Evolutionary conservation across 345 rosid species (phyloP), one percentile per base, ranked within the genome.

Genomic region (Dipteronia sinensis): DNA sequence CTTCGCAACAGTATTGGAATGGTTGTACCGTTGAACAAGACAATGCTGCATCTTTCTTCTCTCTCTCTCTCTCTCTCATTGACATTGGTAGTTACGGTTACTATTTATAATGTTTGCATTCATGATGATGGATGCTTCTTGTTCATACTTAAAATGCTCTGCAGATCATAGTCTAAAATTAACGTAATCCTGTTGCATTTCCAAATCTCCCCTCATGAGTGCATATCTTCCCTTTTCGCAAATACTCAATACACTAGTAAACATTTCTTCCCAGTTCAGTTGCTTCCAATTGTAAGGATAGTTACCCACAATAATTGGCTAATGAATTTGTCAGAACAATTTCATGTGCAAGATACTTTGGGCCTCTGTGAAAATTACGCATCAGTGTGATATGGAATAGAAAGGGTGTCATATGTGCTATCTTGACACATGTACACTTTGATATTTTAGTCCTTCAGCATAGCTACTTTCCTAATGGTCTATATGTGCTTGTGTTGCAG

Each of bases 401-500:
- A 67, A 4, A 11, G 23, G 58, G 44, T 17, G 67, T 19, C 67
- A 59, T 62, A 27, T 46, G 49, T 76, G 22, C 53, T 23, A 51
- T 17, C 49, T 65, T 67, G 15, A 15, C 69, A 51, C 27, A 13
- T n/a, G 15, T 8, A 19, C 71, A 27, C 20, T 34, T 59, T 10
- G n/a, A 61, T 23, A 58, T 23, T 49, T 31, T 42, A 38, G 29
- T 23, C 19, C 16, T 31, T 64, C 31, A 62, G 31, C 22, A 56
- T 47, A 51, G 67, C 77, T 63, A 51, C 46, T 66, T 65, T 40
- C 63, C 73, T 76, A 61, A 53, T 76, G 56, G 73, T 27, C 13
- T 69, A 8, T 29, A 40, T 78, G 38, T 66, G 65, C 19, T 40
- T 47, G 55, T 82, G 4, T 79, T 71, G 82, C 91, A 93, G 94